A percentile compares a stretch with the other conserved stretches of the same genome.
Evolutionary conservation across 257 asterid genomes (phyloP).

Genomic region (Linderniella brevidens): DNA sequence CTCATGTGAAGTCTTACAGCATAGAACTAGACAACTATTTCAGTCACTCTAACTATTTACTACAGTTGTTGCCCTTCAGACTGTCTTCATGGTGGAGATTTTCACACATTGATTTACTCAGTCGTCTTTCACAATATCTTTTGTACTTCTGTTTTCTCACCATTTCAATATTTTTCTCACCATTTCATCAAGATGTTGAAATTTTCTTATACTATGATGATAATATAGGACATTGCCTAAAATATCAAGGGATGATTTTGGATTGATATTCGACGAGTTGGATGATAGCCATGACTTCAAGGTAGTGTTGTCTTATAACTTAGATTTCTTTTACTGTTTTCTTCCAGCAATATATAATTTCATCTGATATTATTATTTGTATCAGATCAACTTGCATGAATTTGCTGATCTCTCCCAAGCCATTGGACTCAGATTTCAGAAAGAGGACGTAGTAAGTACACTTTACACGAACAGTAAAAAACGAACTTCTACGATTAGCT

Average conservation of each 20-base stretch:
- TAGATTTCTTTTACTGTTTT: conserved; percentile 1
- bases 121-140: too few relatives aligned
- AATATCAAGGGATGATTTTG: conserved; percentile 86
- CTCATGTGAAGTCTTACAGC: too few relatives aligned
- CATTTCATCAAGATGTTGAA: too few relatives aligned
- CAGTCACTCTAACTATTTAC: too few relatives aligned
- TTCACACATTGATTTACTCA: too few relatives aligned
- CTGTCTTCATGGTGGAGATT: too few relatives aligned
- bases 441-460: conserved; percentile 67
- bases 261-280: conserved; percentile 67
- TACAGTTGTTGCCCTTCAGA: too few relatives aligned
- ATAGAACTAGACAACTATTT: too few relatives aligned
- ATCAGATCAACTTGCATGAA: conserved; percentile 83
- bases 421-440: conserved; percentile 82
- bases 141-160: too few relatives aligned
- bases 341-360: conserved; percentile 6
- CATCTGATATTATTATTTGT: not conserved
- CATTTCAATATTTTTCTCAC: too few relatives aligned
- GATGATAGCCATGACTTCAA: conserved; percentile 82
- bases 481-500: conserved; percentile 1
- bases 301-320: conserved; percentile 29
- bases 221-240: conserved; percentile 69
- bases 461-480: conserved; percentile 13
- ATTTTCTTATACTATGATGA: not conserved
- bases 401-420: conserved; percentile 81